phyloP scores from a whole-genome alignment of 345 rosid genomes.

The Eucalyptus cloeziana region DNA sequence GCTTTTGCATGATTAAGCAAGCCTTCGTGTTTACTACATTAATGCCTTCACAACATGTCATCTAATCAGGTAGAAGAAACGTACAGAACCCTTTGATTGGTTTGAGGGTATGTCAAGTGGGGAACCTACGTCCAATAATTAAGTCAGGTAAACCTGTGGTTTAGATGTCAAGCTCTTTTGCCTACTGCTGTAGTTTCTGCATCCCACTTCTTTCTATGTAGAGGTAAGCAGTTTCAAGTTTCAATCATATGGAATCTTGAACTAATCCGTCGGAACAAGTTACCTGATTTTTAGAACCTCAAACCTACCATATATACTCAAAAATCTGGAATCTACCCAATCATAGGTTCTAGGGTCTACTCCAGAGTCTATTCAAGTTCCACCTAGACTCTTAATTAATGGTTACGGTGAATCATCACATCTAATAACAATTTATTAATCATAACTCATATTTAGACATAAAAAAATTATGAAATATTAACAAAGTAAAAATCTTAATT shows the following conservation, averaged over 20 bases:
- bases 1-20: not conserved
- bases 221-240: rapidly evolving
- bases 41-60: not conserved
- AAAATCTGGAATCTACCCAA: too few relatives aligned
- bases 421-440: rapidly evolving
- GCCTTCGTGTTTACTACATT: not conserved
- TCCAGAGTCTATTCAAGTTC: too few relatives aligned
- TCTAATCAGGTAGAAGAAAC: not conserved
- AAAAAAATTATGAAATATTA: too few relatives aligned
- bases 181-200: not conserved
- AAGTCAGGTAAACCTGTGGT: not conserved
- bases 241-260: rapidly evolving
- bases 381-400: too few relatives aligned
- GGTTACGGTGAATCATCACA: too few relatives aligned
- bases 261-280: rapidly evolving
- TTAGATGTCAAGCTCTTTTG: not conserved
- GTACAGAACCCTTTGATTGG: not conserved
- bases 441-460: too few relatives aligned
- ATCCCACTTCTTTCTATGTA: not conserved
- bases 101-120: too few relatives aligned
- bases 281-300: rapidly evolving
- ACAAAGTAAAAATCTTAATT: too few relatives aligned
- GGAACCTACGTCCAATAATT: not conserved
- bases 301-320: too few relatives aligned
- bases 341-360: too few relatives aligned